Evolutionary conservation across 208 protist genomes (phyloP).

Genomic region (Crithidia sp.): DNA sequence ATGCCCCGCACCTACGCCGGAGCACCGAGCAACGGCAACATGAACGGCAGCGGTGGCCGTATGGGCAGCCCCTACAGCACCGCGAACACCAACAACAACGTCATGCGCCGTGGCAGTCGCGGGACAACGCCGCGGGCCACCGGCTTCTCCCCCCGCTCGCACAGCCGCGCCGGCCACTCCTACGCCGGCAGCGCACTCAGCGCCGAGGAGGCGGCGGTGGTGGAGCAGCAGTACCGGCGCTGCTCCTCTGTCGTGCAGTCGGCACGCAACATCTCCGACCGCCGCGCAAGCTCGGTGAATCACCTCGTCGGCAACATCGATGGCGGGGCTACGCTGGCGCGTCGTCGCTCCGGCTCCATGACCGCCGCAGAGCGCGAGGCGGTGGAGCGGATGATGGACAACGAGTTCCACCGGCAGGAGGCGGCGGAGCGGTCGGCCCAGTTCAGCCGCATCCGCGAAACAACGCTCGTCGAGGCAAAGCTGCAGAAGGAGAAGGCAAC

Average conservation of each 20-base stretch:
- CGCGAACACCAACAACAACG: not conserved
- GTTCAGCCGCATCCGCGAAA: constrained; percentile 32
- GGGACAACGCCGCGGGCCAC: constrained; percentile 15
- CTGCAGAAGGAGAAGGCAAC: constrained; percentile 47
- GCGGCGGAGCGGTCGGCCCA: constrained; percentile 41
- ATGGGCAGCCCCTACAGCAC: constrained; percentile 6
- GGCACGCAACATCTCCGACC: constrained; percentile 39
- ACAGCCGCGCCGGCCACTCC: constrained; percentile 22
- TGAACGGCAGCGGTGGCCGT: not conserved
- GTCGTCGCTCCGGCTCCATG: constrained; percentile 27
- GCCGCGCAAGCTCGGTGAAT: constrained; percentile 44
- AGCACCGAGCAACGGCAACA: not conserved
- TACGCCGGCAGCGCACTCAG: constrained; percentile 15
- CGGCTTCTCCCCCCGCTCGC: constrained; percentile 15
- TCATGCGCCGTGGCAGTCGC: not conserved
- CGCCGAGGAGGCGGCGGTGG: constrained; percentile 11
- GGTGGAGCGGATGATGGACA: constrained; percentile 63
- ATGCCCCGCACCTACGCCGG: constrained; percentile 15
- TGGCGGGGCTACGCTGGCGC: not conserved
- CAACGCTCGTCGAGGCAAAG: constrained; percentile 40
- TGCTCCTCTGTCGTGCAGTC: constrained; percentile 46
- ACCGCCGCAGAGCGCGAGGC: constrained; percentile 56
- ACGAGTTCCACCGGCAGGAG: constrained; percentile 54
- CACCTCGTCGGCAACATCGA: constrained; percentile 27
- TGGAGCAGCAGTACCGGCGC: constrained; percentile 32